Evolutionary conservation across 306 rosid species (phyloP), one percentile per base, ranked within the genome.

Genomic region (Casuarina equisetifolia): DNA sequence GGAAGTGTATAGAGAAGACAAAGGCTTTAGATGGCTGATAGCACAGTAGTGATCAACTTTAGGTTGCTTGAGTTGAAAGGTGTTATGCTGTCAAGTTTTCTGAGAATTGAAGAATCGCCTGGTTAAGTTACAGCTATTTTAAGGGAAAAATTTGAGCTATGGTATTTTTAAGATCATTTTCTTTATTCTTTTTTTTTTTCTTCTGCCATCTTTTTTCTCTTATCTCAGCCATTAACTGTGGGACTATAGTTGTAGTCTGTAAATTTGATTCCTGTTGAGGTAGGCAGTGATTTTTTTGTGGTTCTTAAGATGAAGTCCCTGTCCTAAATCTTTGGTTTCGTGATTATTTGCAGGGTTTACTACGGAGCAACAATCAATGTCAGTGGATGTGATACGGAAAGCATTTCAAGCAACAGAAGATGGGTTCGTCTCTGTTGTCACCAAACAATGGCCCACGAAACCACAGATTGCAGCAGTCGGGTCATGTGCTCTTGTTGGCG

Each of bases 381-480:
- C 96, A 6, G 78, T 48, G 9, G 98, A 93, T 54, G 96, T 91
- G 70, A 91, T 93, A 75, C 86, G 93, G 69, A 93, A 90, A 86
- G 98, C 98, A 81, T 78, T 91, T 76, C 92, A 90, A 85, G 98
- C 97, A 74, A 93, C 98, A 2, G 98, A 93, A 81, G 98, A 93
- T 36, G 98, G 92, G 39, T 93, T 93, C 81, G 69, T 79, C 73
- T 91, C 97, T 19, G 70, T 90, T 64, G 98, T 93, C 35, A 82
- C 93, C 8, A 84, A 74, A 72, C 91, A 91, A 79, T 91, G 93
- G 92, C 76, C 92, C 9, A 52, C 80, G 54, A 83, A 87, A 39
- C 90, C 98, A 35, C 98, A 93, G 78, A 90, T 93, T 76, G 98
- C 98, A 54, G 96, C 98, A 3, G 98, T 93, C 72, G 98, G 98